A percentile compares a stretch with the other conserved stretches of the same genome.
These are phyloP conservation scores for Paratinospora sagittata DNA, from an alignment of 164 flowering plant species.

Conservation along the genomic window DNA sequence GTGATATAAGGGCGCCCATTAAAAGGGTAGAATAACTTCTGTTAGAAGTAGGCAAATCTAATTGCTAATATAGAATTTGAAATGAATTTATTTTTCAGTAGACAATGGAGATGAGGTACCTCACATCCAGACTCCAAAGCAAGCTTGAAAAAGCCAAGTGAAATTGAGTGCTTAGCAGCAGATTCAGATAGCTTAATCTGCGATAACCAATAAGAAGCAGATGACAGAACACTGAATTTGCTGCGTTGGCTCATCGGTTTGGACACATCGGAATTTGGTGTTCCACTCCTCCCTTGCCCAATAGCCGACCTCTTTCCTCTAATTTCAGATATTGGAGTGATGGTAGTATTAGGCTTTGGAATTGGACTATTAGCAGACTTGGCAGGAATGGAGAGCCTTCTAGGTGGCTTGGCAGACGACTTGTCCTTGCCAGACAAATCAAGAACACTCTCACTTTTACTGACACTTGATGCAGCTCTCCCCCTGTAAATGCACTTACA, in stretches of 20 bases:
- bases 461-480: constrained; percentile 47
- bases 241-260: constrained; percentile 39
- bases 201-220: constrained; percentile 75
- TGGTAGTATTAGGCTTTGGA: constrained; percentile 33
- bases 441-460: constrained; percentile 70
- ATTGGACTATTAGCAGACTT: constrained; percentile 44
- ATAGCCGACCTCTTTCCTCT: constrained; percentile 31
- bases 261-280: constrained; percentile 59
- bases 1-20: background rate
- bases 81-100: background rate
- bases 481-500: constrained; percentile 36
- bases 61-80: background rate
- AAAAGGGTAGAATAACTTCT: background rate
- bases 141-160: constrained; percentile 90
- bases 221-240: constrained; percentile 45
- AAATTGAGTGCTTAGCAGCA: constrained; percentile 69
- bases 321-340: constrained; percentile 67
- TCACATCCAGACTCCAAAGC: constrained; percentile 86
- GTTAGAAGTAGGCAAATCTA: background rate
- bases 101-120: constrained; percentile 35
- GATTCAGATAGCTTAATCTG: constrained; percentile 88
- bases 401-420: constrained; percentile 64
- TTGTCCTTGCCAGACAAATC: constrained; percentile 72
- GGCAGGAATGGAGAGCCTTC: constrained; percentile 76
- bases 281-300: constrained; percentile 38